phyloP scores from a whole-genome alignment of 768 basidiomycete species.

The Pleurotus eryngii region DNA sequence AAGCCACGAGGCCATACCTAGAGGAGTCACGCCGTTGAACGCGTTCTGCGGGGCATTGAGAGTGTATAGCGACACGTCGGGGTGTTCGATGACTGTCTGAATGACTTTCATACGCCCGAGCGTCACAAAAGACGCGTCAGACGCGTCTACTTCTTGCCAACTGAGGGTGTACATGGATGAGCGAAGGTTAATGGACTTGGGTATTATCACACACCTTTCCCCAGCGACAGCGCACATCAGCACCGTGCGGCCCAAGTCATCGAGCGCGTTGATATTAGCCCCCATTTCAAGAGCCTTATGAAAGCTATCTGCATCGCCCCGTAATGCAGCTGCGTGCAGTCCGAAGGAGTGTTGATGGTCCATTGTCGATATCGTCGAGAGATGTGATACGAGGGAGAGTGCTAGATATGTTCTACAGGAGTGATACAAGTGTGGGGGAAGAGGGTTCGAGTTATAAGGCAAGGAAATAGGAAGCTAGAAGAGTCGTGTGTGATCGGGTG shows the following conservation, averaged over 20 bases:
- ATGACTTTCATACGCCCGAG: conserved; percentile 55
- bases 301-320: conserved; percentile 54
- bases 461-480: conserved; percentile 10
- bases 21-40: conserved; percentile 71
- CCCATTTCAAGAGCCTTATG: conserved; percentile 51
- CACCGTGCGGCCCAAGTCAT: conserved; percentile 56
- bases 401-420: not conserved
- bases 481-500: conserved; percentile 5
- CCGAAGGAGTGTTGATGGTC: conserved; percentile 29
- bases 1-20: conserved; percentile 79
- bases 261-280: conserved; percentile 67
- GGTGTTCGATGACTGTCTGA: conserved; percentile 49
- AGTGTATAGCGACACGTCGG: conserved; percentile 61
- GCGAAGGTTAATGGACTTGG: not conserved
- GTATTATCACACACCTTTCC: conserved; percentile 48
- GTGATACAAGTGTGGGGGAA: conserved; percentile 6
- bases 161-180: conserved; percentile 27
- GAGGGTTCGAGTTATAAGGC: conserved; percentile 13
- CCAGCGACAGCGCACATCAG: conserved; percentile 72
- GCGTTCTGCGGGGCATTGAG: conserved; percentile 71
- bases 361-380: conserved; percentile 15
- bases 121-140: conserved; percentile 66
- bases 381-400: conserved; percentile 8
- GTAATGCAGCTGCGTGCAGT: conserved; percentile 54
- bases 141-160: conserved; percentile 69